Evolutionary conservation across 1,284 basidiomycete genomes (phyloP).

Genomic region (Athelia sp.): DNA sequence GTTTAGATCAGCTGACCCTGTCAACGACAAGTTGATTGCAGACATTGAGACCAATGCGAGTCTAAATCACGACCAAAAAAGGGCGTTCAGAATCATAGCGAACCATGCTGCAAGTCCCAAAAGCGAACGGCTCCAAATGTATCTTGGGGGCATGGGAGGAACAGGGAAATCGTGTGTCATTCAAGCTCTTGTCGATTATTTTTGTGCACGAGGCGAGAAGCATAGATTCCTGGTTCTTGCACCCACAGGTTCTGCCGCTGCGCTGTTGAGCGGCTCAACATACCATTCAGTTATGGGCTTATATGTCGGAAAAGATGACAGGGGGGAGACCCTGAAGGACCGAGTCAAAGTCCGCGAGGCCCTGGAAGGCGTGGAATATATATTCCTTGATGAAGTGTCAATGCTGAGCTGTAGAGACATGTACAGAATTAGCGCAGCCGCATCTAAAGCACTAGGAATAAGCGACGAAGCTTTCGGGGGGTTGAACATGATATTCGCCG

Average conservation of each 20-base stretch:
- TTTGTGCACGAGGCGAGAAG: constrained; percentile 10
- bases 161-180: constrained; percentile 31
- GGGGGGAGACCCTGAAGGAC: neutral
- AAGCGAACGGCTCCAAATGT: constrained; percentile 22
- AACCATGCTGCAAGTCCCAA: constrained; percentile 14
- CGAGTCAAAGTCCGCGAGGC: constrained; percentile 11
- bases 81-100: constrained; percentile 23
- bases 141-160: constrained; percentile 25
- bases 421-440: constrained; percentile 12
- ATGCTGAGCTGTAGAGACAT: constrained; percentile 26
- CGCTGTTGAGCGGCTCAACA: constrained; percentile 29
- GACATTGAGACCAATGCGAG: constrained; percentile 5
- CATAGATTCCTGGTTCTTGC: constrained; percentile 21
- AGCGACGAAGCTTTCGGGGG: constrained; percentile 5
- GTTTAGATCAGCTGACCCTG: neutral
- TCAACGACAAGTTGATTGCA: neutral
- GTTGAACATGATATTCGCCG: constrained; percentile 14
- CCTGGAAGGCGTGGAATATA: constrained; percentile 23
- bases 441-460: neutral
- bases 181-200: constrained; percentile 19
- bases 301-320: constrained; percentile 1
- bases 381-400: constrained; percentile 34
- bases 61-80: constrained; percentile 18
- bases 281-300: constrained; percentile 32
- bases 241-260: constrained; percentile 29